Conservation (phyloP, 768 basidiomycete species). For the Leccinum longicurvipes region DNA sequence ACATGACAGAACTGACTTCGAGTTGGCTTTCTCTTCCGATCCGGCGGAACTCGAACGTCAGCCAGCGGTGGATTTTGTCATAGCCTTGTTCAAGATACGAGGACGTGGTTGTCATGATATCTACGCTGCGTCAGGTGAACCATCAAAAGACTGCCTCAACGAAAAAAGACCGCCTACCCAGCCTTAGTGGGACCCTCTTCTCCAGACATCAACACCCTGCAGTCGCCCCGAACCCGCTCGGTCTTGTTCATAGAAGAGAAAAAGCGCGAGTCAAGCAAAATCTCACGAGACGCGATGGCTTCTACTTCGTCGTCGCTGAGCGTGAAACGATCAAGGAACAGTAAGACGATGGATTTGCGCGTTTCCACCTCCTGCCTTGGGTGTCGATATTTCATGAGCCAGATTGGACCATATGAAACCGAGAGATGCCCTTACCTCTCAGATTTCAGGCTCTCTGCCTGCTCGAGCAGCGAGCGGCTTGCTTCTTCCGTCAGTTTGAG, state of each 20-base stretch:
- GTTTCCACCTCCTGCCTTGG: constrained; percentile 65
- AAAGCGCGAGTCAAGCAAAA: constrained; percentile 68
- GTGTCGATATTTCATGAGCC: neutral
- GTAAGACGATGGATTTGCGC: constrained; percentile 66
- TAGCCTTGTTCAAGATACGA: constrained; percentile 85
- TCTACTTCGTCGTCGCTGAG: constrained; percentile 69
- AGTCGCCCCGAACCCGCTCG: constrained; percentile 78
- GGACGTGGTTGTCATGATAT: constrained; percentile 84
- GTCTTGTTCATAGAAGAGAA: constrained; percentile 88
- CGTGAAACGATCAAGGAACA: constrained; percentile 86
- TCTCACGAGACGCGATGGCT: constrained; percentile 73
- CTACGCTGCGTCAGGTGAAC: constrained; percentile 50
- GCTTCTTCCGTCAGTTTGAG: constrained; percentile 71
- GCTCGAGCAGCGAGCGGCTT: constrained; percentile 76
- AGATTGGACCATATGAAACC: neutral
- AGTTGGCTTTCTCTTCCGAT: constrained; percentile 71
- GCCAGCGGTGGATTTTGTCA: constrained; percentile 85
- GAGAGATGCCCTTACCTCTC: constrained; percentile 55
- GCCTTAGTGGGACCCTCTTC: constrained; percentile 76
- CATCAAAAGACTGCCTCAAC: neutral
- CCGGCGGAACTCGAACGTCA: constrained; percentile 78
- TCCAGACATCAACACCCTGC: constrained; percentile 81
- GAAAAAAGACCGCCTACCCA: constrained; percentile 46
- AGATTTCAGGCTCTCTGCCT: constrained; percentile 70
- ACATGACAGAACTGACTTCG: constrained; percentile 62